Conservation (phyloP, 2,329 filamentous ascomycete genomes). For the Botrytis cinerea region DNA sequence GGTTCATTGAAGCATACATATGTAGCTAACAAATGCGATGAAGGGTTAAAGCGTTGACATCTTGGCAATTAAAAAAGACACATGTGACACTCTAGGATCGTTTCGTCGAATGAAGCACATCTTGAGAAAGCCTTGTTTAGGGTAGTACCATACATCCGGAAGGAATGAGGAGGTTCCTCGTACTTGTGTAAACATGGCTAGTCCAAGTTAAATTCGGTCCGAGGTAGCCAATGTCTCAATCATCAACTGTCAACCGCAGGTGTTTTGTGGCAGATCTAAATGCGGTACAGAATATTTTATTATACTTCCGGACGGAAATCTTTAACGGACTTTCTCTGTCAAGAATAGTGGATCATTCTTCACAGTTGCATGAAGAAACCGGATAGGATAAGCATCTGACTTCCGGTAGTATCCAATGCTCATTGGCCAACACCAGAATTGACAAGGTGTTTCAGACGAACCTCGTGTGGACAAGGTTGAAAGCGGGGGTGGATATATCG, state of each 20-base stretch:
- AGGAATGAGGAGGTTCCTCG: slow-evolving; percentile 15
- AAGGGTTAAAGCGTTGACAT: background rate
- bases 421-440: background rate
- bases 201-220: slow-evolving; percentile 18
- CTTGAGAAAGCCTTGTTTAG: slow-evolving; percentile 4
- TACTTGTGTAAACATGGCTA: slow-evolving; percentile 17
- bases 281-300: background rate
- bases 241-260: background rate
- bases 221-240: slow-evolving; percentile 22
- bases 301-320: background rate
- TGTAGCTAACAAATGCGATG: background rate
- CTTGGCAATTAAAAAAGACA: slow-evolving; percentile 13
- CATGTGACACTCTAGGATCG: slow-evolving; percentile 9
- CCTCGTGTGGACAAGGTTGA: slow-evolving; percentile 6
- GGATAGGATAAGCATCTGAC: slow-evolving; percentile 2
- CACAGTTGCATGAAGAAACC: background rate
- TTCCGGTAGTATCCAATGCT: background rate
- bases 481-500: slow-evolving; percentile 16
- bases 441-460: background rate
- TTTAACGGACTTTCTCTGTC: background rate
- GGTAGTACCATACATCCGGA: slow-evolving; percentile 11
- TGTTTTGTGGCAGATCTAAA: background rate
- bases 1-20: slow-evolving; percentile 7
- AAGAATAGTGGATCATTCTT: background rate
- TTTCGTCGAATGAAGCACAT: background rate